These are phyloP conservation scores for Neocatenulostroma microsporum DNA, from an alignment of 2,329 filamentous ascomycete genomes.

Conservation along the genomic window DNA sequence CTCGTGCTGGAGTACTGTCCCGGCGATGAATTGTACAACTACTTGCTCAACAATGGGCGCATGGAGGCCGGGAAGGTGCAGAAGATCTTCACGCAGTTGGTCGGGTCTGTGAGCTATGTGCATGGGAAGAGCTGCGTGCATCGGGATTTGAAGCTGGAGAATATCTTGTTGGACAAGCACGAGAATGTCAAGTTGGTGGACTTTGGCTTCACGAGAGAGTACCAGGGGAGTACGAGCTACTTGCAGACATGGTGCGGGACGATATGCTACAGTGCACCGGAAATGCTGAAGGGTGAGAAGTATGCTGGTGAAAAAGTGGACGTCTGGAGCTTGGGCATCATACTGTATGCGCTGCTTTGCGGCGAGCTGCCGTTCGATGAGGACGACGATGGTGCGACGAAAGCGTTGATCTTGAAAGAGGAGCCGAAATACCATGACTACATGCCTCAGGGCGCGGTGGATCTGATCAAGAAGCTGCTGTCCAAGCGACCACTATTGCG, in stretches of 20 bases:
- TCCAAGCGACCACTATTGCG: slow-evolving; percentile 83
- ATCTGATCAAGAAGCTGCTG: slow-evolving; percentile 69
- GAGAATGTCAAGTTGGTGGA: slow-evolving; percentile 97
- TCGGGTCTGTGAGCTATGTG: slow-evolving; percentile 90
- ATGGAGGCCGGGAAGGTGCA: slow-evolving; percentile 81
- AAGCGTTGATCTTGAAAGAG: slow-evolving; percentile 72
- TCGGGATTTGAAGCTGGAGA: slow-evolving; percentile 92
- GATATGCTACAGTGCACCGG: slow-evolving; percentile 92
- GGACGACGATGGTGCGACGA: slow-evolving; percentile 85
- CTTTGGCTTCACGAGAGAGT: slow-evolving; percentile 96
- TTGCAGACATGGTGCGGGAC: slow-evolving; percentile 97
- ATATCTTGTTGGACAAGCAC: slow-evolving; percentile 90
- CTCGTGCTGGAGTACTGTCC: slow-evolving; percentile 94
- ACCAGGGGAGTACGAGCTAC: slow-evolving; percentile 89
- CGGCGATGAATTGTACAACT: slow-evolving; percentile 94
- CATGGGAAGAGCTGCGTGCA: slow-evolving; percentile 94
- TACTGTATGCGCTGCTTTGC: slow-evolving; percentile 72
- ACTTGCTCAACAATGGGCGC: slow-evolving; percentile 78
- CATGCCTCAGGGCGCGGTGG: slow-evolving; percentile 67
- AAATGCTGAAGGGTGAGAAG: slow-evolving; percentile 97
- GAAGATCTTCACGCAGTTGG: slow-evolving; percentile 90
- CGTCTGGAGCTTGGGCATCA: slow-evolving; percentile 85
- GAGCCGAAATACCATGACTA: slow-evolving; percentile 80
- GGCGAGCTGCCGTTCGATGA: slow-evolving; percentile 93
- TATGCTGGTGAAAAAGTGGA: slow-evolving; percentile 98